Percentiles rank a stretch among this genome's conserved stretches.
Conservation (phyloP, 2,329 filamentous ascomycete genomes). For the Clonostachys solani region DNA sequence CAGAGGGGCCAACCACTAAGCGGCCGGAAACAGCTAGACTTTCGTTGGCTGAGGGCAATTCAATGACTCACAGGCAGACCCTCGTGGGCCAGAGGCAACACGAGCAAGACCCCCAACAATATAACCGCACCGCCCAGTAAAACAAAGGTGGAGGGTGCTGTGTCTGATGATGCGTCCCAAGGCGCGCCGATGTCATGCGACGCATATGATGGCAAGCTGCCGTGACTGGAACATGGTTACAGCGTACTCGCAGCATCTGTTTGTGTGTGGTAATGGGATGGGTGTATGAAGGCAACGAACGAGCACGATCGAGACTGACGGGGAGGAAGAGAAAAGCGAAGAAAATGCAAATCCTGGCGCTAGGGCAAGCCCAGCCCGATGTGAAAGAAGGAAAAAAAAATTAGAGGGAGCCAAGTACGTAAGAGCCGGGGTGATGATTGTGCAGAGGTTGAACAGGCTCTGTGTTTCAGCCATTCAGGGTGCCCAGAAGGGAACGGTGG, state of each 20-base stretch:
- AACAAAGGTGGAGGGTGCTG: too few species aligned
- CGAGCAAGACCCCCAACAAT: not conserved
- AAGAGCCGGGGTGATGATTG: not conserved
- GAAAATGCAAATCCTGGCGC: too few species aligned
- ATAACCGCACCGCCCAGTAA: too few species aligned
- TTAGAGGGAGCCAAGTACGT: not conserved
- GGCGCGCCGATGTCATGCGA: too few species aligned
- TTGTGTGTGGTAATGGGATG: too few species aligned
- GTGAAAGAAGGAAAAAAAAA: constrained; percentile 1
- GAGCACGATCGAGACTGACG: not conserved
- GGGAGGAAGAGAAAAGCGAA: not conserved
- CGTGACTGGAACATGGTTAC: too few species aligned
- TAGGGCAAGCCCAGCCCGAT: not conserved
- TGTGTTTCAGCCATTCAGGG: not conserved
- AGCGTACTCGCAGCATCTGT: too few species aligned
- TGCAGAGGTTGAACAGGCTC: not conserved
- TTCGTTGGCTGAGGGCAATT: constrained; percentile 9
- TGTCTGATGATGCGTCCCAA: too few species aligned
- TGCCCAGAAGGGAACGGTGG: not conserved
- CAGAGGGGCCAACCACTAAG: constrained; percentile 18
- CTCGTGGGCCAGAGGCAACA: not conserved
- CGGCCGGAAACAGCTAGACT: constrained; percentile 20
- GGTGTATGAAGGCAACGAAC: too few species aligned
- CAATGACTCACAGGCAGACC: constrained; percentile 17
- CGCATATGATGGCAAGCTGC: too few species aligned